Evolutionary conservation across 192 early-diverging fungal species (phyloP), one percentile per base, ranked within the genome.

Genomic region (Coemansia sp.): DNA sequence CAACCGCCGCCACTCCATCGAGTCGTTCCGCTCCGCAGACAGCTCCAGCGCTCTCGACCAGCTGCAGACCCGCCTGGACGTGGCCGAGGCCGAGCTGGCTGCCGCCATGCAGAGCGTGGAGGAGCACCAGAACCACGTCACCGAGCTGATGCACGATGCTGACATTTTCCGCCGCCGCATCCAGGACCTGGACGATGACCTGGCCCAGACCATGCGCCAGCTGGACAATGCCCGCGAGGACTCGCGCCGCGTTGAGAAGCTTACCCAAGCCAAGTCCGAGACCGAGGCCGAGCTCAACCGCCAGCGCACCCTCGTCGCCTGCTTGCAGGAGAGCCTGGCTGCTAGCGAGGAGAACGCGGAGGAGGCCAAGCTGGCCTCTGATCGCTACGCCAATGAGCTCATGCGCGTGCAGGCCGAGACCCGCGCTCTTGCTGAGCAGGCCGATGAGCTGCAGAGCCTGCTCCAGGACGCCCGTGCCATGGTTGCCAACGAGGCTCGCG

Each of bases 401-500:
- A 39, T 77, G 36, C 65, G 66, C n/a, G 71, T 67, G 29, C 70
- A 72, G n/a, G 65, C 68, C 3, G 74, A 82, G 56, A 38, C 64
- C 36, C 70, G 70, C 53, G 35, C 29, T 8, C 18, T 58, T 24
- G 39, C 27, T 11, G 68, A 71, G 53, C 68, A 71, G 58, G 34
- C 60, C 14, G 62, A 70, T 0, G 48, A 27, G 11, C 10, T 71
- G 27, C 41, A 43, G 8, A 18, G 50, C 26, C 67, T 71, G 62
- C 65, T 77, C 15, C 71, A 74, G 22, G 74, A 82, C 12, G 56
- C 74, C 7, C 59, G 58, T 15, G 57, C 53, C 9, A 62, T 67
- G 60, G 60, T 63, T 21, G 65, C 53, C 33, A 50, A 33, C 55
- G 77, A 80, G 62, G 65, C 71, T 21, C 71, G 77, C 43, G 71